Percentiles rank a stretch among this genome's conserved stretches.
Evolutionary conservation across 352 stramenopile species (phyloP).

Genomic region (Blastocystis sp.): DNA sequence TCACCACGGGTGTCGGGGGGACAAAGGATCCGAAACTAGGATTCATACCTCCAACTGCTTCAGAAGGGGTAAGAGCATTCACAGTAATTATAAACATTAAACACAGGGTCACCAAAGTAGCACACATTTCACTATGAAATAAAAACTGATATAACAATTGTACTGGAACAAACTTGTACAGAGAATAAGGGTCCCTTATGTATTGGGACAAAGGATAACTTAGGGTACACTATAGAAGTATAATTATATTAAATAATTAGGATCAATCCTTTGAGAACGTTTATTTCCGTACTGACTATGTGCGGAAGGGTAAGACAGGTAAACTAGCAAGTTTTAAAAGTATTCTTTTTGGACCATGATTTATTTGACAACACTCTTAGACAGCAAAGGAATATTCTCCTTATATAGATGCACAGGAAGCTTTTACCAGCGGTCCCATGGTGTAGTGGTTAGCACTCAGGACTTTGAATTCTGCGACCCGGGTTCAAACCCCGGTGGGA

Average conservation of each 20-base stretch:
- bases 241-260: too few relatives aligned
- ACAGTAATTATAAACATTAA: not conserved
- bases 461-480: slow-evolving; percentile 63
- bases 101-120: not conserved
- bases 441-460: slow-evolving; percentile 62
- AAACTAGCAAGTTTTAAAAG: too few relatives aligned
- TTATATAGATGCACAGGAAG: not conserved
- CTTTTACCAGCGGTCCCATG: not conserved
- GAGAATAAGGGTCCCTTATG: too few relatives aligned
- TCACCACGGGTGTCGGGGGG: slow-evolving; percentile 1
- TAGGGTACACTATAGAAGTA: too few relatives aligned
- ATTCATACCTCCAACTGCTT: slow-evolving; percentile 42
- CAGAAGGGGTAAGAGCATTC: not conserved
- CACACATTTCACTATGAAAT: not conserved
- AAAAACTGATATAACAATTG: not conserved
- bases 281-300: too few relatives aligned
- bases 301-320: too few relatives aligned
- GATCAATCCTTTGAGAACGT: too few relatives aligned
- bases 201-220: too few relatives aligned
- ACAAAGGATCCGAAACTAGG: slow-evolving; percentile 4
- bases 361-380: too few relatives aligned
- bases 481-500: slow-evolving; percentile 57
- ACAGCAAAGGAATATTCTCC: too few relatives aligned
- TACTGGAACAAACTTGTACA: too few relatives aligned
- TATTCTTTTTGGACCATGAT: too few relatives aligned